These are phyloP conservation scores for Boletus sensibilis DNA, from an alignment of 768 basidiomycete species.

Conservation along the genomic window DNA sequence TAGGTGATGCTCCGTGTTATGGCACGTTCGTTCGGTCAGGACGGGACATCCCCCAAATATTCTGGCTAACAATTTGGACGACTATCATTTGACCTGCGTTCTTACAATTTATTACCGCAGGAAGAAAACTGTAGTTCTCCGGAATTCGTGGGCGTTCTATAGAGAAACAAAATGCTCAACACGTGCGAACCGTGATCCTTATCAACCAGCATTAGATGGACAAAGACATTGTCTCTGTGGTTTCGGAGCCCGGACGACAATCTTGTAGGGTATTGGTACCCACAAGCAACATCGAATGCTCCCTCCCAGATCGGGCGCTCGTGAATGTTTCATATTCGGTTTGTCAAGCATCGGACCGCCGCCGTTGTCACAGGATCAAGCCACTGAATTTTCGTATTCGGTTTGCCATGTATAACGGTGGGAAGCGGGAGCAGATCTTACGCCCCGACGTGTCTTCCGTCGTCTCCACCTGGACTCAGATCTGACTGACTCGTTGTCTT, in stretches of 20 bases:
- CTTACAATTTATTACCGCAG: neutral
- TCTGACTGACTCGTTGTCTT: neutral
- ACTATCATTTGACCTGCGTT: neutral
- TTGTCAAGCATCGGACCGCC: neutral
- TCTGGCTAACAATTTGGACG: neutral
- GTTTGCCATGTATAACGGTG: neutral
- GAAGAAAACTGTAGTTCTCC: too few relatives aligned
- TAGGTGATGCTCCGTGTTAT: neutral
- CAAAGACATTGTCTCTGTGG: neutral
- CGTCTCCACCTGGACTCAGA: neutral
- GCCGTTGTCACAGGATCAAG: neutral
- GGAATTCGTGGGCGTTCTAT: too few relatives aligned
- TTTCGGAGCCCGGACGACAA: neutral
- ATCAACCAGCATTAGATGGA: neutral
- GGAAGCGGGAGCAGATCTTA: conserved; percentile 12
- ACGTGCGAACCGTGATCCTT: neutral
- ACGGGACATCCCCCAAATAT: neutral
- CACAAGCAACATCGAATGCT: too few relatives aligned
- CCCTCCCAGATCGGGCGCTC: neutral
- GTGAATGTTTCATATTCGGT: neutral
- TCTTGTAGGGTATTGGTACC: too few relatives aligned
- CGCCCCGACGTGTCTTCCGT: too few relatives aligned
- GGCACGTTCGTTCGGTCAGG: neutral
- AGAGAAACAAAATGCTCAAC: neutral
- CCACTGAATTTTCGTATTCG: neutral